Evolutionary conservation across 2,329 filamentous ascomycete species (phyloP).

Genomic region (Penicillium sp.): DNA sequence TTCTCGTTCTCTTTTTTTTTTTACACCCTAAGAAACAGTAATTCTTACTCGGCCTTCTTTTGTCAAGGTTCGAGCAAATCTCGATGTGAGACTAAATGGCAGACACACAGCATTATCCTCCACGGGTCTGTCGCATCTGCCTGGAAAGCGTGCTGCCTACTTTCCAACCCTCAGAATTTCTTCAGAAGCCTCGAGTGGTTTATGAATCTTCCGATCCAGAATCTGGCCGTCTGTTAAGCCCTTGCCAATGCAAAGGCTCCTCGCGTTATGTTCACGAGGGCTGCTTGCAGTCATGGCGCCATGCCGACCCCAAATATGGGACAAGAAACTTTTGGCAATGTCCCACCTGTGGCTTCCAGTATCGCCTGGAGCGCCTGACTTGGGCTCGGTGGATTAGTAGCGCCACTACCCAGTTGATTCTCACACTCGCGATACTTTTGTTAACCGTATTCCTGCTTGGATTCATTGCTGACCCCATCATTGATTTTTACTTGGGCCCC

Average conservation of each 20-base stretch:
- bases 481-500: conserved; percentile 83
- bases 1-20: neutral
- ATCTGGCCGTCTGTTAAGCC: conserved; percentile 75
- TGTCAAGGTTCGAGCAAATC: neutral
- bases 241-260: conserved; percentile 90
- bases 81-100: conserved; percentile 12
- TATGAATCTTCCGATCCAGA: conserved; percentile 74
- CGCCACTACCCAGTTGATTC: conserved; percentile 61
- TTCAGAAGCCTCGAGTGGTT: conserved; percentile 58
- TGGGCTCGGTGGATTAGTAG: conserved; percentile 71
- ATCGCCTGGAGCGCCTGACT: conserved; percentile 72
- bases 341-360: conserved; percentile 81
- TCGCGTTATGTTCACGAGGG: conserved; percentile 93
- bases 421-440: conserved; percentile 72
- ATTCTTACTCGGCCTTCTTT: neutral
- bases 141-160: conserved; percentile 68
- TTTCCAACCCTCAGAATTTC: conserved; percentile 56
- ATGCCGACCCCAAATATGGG: conserved; percentile 63
- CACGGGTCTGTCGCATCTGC: conserved; percentile 84
- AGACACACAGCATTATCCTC: conserved; percentile 57
- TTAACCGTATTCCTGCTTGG: conserved; percentile 76
- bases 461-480: conserved; percentile 88
- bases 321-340: conserved; percentile 79
- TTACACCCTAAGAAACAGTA: conserved; percentile 19
- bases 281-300: conserved; percentile 80